Percentiles rank a stretch among this genome's conserved stretches.
Conservation (phyloP, 495 filamentous ascomycete genomes). For the Tuber melanosporum region DNA sequence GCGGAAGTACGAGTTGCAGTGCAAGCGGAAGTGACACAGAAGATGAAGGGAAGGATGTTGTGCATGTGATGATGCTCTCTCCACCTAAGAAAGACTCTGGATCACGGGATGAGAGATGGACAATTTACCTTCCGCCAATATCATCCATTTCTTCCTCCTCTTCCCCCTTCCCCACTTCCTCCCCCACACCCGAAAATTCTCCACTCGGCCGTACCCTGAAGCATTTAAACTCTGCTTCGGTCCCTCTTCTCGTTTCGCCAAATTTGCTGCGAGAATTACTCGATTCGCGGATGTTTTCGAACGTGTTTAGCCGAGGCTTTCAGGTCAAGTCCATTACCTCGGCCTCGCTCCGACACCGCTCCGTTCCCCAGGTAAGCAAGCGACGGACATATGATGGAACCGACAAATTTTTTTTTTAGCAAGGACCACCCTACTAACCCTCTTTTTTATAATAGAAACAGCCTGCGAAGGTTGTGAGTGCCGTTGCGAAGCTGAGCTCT, state of each 20-base stretch:
- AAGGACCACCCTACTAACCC: slow-evolving; percentile 16
- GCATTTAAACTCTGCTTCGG: slow-evolving; percentile 5
- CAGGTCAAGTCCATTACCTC: slow-evolving; percentile 32
- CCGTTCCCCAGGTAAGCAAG: slow-evolving; percentile 27
- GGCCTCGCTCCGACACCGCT: slow-evolving; percentile 36
- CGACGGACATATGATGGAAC: neutral
- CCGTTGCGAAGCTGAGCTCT: slow-evolving; percentile 1
- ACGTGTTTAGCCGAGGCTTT: slow-evolving; percentile 39
- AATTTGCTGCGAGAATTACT: neutral
- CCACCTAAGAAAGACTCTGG: neutral
- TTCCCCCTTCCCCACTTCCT: neutral
- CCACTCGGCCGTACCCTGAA: neutral
- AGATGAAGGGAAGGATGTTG: neutral
- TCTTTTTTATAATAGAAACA: slow-evolving; percentile 15
- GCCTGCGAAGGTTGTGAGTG: slow-evolving; percentile 18
- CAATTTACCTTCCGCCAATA: neutral
- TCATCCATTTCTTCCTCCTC: neutral
- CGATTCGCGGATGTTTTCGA: slow-evolving; percentile 36
- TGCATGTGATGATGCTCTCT: slow-evolving; percentile 4
- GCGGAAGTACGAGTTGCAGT: neutral
- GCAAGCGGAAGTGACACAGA: slow-evolving; percentile 1
- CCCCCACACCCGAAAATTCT: neutral
- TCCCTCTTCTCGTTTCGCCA: neutral
- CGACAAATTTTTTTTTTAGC: slow-evolving; percentile 24
- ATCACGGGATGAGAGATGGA: slow-evolving; percentile 3